Conservation (phyloP, 108 stramenopile genomes). For the Cylindrotheca fusiformis region DNA sequence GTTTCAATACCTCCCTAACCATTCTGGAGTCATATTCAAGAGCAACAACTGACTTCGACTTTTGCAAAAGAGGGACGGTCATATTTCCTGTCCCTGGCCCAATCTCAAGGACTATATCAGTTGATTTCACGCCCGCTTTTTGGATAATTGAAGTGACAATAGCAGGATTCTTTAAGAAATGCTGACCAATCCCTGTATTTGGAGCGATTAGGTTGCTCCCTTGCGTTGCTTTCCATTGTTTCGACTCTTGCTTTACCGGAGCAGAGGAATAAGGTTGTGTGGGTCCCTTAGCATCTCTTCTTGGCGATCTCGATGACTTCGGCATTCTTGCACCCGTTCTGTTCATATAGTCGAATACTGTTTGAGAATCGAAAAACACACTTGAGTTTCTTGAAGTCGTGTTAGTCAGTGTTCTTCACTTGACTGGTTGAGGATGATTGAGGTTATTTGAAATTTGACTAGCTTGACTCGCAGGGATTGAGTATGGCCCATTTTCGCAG, state of each 20-base stretch:
- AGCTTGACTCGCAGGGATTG: too few relatives aligned
- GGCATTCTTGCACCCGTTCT: too few relatives aligned
- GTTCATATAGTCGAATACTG: too few relatives aligned
- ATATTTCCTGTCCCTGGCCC: slow-evolving; percentile 96
- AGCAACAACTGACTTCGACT: slow-evolving; percentile 87
- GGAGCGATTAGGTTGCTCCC: slow-evolving; percentile 74
- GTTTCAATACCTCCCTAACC: slow-evolving; percentile 97
- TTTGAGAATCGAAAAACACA: too few relatives aligned
- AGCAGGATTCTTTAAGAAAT: slow-evolving; percentile 99
- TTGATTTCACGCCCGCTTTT: slow-evolving; percentile 74
- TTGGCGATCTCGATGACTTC: background rate
- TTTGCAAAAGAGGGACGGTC: slow-evolving; percentile 92
- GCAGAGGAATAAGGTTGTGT: background rate
- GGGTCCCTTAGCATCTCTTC: background rate
- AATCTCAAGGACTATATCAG: slow-evolving; percentile 51
- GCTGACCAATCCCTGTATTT: slow-evolving; percentile 95
- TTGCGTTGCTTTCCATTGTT: background rate
- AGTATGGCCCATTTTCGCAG: too few relatives aligned
- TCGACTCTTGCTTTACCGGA: background rate
- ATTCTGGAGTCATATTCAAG: slow-evolving; percentile 97
- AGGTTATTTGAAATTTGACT: too few relatives aligned
- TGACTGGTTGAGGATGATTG: too few relatives aligned
- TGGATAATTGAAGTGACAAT: slow-evolving; percentile 96
- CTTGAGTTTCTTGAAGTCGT: too few relatives aligned
- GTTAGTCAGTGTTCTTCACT: too few relatives aligned